Evolutionary conservation across 768 basidiomycete species (phyloP).

Genomic region (Nidularia pulvinata): DNA sequence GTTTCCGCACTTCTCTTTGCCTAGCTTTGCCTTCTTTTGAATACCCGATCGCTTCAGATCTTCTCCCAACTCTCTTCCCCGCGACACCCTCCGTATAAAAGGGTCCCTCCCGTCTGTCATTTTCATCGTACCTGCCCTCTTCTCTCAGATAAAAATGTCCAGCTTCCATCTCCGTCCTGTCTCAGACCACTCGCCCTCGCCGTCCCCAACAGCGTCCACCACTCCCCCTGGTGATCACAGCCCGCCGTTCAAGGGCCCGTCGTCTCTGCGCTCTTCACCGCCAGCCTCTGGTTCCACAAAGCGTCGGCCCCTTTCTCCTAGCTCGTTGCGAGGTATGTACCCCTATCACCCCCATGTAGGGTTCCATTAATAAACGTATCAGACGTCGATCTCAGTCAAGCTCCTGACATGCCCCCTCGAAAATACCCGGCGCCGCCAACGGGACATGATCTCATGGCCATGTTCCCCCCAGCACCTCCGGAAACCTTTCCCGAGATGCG

Average conservation of each 20-base stretch:
- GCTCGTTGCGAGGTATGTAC: conserved; percentile 56
- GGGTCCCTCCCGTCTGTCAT: neutral
- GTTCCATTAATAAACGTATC: conserved; percentile 4
- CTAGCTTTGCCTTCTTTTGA: conserved; percentile 7
- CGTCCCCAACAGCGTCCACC: conserved; percentile 51
- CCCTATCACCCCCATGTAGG: neutral
- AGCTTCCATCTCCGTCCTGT: conserved; percentile 61
- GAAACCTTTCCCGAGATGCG: conserved; percentile 53
- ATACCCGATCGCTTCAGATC: conserved; percentile 20
- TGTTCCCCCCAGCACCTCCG: conserved; percentile 76
- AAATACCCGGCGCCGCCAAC: conserved; percentile 78
- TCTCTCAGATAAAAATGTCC: conserved; percentile 22
- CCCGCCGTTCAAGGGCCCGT: conserved; percentile 25
- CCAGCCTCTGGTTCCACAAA: conserved; percentile 24
- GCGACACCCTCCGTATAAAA: conserved; percentile 25
- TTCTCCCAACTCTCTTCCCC: conserved; percentile 13
- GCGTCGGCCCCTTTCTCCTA: conserved; percentile 64
- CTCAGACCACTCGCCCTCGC: conserved; percentile 41
- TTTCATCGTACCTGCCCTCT: conserved; percentile 4
- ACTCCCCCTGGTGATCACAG: conserved; percentile 44
- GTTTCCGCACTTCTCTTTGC: conserved; percentile 15
- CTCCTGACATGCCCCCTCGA: conserved; percentile 44
- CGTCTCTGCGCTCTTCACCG: conserved; percentile 20
- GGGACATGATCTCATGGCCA: conserved; percentile 83
- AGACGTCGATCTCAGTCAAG: conserved; percentile 69